Conservation (phyloP, 116 monocot species). For the Trichopus zeylanicus region DNA sequence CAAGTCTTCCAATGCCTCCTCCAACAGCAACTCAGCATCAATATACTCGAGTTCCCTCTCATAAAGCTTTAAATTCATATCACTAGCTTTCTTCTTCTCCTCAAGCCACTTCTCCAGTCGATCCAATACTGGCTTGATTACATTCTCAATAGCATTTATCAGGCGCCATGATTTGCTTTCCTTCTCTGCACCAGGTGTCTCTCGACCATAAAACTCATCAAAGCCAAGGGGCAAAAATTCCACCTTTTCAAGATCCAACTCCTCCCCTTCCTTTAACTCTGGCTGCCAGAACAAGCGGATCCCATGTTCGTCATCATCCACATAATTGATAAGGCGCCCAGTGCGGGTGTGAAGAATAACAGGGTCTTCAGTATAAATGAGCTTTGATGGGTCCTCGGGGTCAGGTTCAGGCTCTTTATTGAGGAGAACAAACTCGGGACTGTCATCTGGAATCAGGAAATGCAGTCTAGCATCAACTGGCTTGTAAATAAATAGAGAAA, state of each 20-base stretch:
- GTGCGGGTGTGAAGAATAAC: conserved; percentile 69
- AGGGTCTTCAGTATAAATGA: conserved; percentile 68
- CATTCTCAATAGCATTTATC: conserved; percentile 28
- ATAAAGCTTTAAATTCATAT: conserved; percentile 53
- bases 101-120: conserved; percentile 54
- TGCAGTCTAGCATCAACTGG: not conserved
- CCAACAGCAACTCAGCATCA: conserved; percentile 67
- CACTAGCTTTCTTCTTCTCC: conserved; percentile 55
- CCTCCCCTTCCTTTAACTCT: conserved; percentile 52
- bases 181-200: conserved; percentile 21
- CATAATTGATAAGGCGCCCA: conserved; percentile 74
- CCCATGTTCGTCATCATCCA: conserved; percentile 72
- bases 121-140: conserved; percentile 49
- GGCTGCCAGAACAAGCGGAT: conserved; percentile 86
- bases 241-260: conserved; percentile 55
- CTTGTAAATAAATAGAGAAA: not conserved
- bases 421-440: conserved; percentile 74
- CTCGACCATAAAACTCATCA: conserved; percentile 61
- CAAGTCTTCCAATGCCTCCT: conserved; percentile 69
- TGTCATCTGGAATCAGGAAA: conserved; percentile 35
- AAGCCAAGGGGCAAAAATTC: conserved; percentile 77
- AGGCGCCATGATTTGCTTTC: conserved; percentile 25
- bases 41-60: conserved; percentile 62
- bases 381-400: conserved; percentile 68
- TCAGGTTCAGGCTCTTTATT: conserved; percentile 84